phyloP scores from a whole-genome alignment of 2,329 filamentous ascomycete genomes.

The Colletotrichum karsti region DNA sequence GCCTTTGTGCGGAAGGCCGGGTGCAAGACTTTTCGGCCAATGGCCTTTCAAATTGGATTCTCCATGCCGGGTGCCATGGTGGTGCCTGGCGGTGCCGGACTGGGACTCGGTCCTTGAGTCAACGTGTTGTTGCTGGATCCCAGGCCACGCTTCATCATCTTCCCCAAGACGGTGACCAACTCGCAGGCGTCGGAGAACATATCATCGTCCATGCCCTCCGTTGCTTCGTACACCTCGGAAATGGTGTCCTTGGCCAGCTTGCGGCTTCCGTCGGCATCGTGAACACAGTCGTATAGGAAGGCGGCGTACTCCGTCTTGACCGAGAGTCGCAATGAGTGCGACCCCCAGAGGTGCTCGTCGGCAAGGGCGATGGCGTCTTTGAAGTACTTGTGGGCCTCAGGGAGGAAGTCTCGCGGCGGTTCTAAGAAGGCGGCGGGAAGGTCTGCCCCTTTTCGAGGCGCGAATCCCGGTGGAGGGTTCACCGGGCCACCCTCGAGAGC shows the following conservation, averaged over 20 bases:
- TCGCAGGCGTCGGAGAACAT: constrained; percentile 94
- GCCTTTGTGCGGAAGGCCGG: too few species aligned
- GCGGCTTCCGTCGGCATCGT: constrained; percentile 80
- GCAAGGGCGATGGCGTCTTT: constrained; percentile 79
- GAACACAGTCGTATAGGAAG: constrained; percentile 92
- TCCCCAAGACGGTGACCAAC: constrained; percentile 84
- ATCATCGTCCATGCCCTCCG: constrained; percentile 93
- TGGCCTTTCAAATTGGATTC: constrained; percentile 49
- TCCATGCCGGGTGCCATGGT: constrained; percentile 47
- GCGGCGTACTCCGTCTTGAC: constrained; percentile 93
- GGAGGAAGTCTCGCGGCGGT: constrained; percentile 81
- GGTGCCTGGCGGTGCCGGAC: constrained; percentile 32
- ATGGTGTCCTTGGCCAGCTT: constrained; percentile 84
- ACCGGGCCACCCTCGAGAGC: constrained; percentile 68
- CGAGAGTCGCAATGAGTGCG: constrained; percentile 87
- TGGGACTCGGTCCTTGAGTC: constrained; percentile 43
- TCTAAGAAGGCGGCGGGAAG: constrained; percentile 71
- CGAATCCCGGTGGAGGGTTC: constrained; percentile 63
- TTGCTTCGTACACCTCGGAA: constrained; percentile 88
- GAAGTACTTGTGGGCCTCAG: constrained; percentile 84
- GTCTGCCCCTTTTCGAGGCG: constrained; percentile 41
- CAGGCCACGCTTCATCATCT: constrained; percentile 84
- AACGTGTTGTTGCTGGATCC: constrained; percentile 44
- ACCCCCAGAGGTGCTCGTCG: constrained; percentile 81
- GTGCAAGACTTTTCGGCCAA: background rate